Evolutionary conservation across 345 rosid genomes (phyloP).

Genomic region (Eucalyptus regnans): DNA sequence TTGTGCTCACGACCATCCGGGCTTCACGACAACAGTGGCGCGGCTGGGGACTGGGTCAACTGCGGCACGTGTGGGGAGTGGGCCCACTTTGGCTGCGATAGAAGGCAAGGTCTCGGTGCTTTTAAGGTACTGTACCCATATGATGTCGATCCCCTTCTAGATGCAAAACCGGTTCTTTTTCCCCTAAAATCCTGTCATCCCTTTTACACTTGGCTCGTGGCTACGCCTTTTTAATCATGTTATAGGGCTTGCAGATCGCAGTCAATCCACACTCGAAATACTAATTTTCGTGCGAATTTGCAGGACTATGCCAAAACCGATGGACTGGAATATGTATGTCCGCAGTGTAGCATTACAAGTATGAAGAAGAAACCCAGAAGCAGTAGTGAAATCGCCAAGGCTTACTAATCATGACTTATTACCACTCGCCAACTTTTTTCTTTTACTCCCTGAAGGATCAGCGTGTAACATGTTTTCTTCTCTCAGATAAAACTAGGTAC

Average conservation of each 20-base stretch:
- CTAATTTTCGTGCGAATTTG: background rate
- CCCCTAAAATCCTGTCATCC: background rate
- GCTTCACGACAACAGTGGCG: conserved; percentile 14
- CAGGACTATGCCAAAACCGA: conserved; percentile 49
- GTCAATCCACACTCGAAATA: background rate
- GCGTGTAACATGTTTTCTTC: background rate
- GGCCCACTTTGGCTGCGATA: conserved; percentile 51
- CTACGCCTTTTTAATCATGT: background rate
- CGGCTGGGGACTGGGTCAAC: conserved; percentile 55
- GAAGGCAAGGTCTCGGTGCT: conserved; percentile 51
- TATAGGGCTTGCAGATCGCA: background rate
- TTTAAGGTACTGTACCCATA: conserved; percentile 17
- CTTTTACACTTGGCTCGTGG: background rate
- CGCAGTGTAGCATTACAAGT: conserved; percentile 22
- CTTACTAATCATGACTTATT: background rate
- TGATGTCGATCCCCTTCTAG: background rate
- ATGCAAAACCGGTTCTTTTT: background rate
- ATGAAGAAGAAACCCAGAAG: conserved; percentile 1
- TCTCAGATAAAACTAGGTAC: background rate
- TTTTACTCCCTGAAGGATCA: background rate
- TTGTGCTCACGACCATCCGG: background rate
- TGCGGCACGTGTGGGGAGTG: conserved; percentile 45
- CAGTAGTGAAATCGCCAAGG: background rate
- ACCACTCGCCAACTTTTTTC: background rate
- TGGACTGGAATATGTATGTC: conserved; percentile 41